Evolutionary conservation across 805 yeast genomes (phyloP), one percentile per base, ranked within the genome.

Genomic region (Hanseniaspora singularis): DNA sequence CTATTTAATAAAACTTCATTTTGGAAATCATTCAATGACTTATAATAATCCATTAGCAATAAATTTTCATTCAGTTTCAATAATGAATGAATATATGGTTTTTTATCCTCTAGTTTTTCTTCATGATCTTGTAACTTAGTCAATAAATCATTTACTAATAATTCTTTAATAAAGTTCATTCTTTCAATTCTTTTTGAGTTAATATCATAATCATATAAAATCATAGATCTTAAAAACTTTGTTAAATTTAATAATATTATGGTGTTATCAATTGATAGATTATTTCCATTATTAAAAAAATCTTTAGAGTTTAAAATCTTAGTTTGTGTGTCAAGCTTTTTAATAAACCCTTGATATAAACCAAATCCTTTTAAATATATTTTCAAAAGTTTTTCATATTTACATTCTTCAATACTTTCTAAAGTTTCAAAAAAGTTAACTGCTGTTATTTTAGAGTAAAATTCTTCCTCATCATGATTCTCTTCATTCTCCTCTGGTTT

Each of bases 141-240:
- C 14, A 84, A 58, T 7, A 81, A 69, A 0, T 92, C 83, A 57
- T 73, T 80, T 33, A 81, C 79, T 57, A 85, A 83, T 16, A 83
- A 66, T 55, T 81, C 89, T 43, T 55, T 56, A 9, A 61, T 40
- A 26, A 59, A 53, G 14, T 51, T 53, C 12, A 55, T 46, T 31
- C 57, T 54, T n/a, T 53, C 55, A 15, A 51, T 42, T 3, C 55
- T 52, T 33, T 52, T 51, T 9, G 38, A 50, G 40, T 40, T 58
- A 20, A 51, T 52, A 2, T 22, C 30, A 10, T 36, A n/a, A 18
- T 38, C 49, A 15, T 32, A 45, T 3, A 38, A 1, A n/a, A 32
- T 36, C 16, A 38, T 33, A 6, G 39, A 32, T n/a, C 27, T 33
- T n/a, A 32, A 23, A 38, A 45, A 45, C 30, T 33, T 24, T 8